Percentiles rank a stretch among this genome's conserved stretches.
Evolutionary conservation across 2,329 filamentous ascomycete species (phyloP).

Genomic region (Herpotrichia juniperi): DNA sequence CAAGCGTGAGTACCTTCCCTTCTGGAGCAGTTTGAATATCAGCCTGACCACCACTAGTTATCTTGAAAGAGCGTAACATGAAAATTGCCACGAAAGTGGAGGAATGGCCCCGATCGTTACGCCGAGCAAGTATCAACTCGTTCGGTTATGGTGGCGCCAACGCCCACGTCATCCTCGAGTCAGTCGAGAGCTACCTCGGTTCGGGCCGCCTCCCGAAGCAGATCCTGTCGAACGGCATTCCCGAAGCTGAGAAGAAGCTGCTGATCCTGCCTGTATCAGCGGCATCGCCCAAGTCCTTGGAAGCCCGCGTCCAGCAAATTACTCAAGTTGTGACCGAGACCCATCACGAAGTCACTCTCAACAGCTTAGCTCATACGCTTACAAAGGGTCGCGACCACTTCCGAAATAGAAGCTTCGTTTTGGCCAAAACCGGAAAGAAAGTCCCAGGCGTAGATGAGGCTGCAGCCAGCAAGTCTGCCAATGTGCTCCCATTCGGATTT

Average conservation of each 20-base stretch:
- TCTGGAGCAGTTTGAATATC: conserved; percentile 5
- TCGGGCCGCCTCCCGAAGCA: neutral
- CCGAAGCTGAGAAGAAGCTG: no score
- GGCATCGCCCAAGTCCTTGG: neutral
- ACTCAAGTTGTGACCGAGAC: neutral
- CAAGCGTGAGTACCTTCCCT: neutral
- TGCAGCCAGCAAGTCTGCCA: neutral
- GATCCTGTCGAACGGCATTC: neutral
- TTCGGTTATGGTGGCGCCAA: conserved; percentile 31
- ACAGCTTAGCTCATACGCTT: conserved; percentile 9
- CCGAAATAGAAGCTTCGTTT: neutral
- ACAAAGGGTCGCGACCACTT: neutral
- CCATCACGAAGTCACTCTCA: neutral
- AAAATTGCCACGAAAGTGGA: neutral
- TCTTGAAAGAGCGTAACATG: neutral
- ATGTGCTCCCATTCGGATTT: conserved; percentile 4
- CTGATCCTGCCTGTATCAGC: neutral
- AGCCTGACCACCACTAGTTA: conserved; percentile 6
- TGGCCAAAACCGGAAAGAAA: neutral
- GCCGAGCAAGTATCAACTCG: conserved; percentile 18
- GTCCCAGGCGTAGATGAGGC: neutral
- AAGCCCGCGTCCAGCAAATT: neutral
- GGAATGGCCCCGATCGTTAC: conserved; percentile 6
- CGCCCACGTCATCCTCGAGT: conserved; percentile 24
- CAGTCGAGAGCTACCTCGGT: neutral